These are phyloP conservation scores for Coemansia erecta DNA, from an alignment of 192 early-diverging fungal genomes.

Conservation along the genomic window DNA sequence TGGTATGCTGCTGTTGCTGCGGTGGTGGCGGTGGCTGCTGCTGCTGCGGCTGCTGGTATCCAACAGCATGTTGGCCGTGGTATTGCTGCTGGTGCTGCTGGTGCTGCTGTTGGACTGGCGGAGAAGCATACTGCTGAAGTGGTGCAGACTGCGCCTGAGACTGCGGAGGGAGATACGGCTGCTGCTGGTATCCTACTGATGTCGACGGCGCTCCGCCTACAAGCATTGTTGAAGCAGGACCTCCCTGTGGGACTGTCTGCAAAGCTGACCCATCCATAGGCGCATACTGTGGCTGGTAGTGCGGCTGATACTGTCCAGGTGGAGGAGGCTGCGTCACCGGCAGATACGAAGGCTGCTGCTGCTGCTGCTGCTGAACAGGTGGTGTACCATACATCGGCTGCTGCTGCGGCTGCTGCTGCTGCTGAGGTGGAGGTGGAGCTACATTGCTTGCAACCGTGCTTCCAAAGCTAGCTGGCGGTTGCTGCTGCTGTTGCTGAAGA, in stretches of 20 bases:
- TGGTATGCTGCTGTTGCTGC: conserved; percentile 22
- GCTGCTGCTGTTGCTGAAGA: conserved; percentile 28
- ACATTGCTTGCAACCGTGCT: conserved; percentile 21
- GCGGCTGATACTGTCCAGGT: not conserved
- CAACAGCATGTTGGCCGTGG: not conserved
- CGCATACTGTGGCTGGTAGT: conserved; percentile 12
- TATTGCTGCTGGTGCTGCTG: conserved; percentile 21
- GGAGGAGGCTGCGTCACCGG: conserved; percentile 7
- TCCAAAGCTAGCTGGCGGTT: conserved; percentile 11
- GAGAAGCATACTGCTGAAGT: conserved; percentile 12
- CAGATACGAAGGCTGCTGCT: conserved; percentile 8
- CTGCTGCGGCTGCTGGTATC: conserved; percentile 1
- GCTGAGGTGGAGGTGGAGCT: conserved; percentile 14
- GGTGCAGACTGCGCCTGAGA: conserved; percentile 1
- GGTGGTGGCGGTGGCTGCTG: conserved; percentile 9
- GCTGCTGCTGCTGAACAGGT: conserved; percentile 11
- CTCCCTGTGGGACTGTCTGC: not conserved
- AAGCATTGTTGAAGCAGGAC: not conserved
- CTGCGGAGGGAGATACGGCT: conserved; percentile 17
- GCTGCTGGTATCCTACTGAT: conserved; percentile 29
- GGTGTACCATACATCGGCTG: conserved; percentile 10
- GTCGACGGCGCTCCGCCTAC: conserved; percentile 11
- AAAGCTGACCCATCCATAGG: conserved; percentile 1
- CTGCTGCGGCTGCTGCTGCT: conserved; percentile 23
- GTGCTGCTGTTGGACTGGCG: conserved; percentile 9